Base-by-base conservation (phyloP, 139 green algal genomes). In the Desmodesmus armatus region DNA sequence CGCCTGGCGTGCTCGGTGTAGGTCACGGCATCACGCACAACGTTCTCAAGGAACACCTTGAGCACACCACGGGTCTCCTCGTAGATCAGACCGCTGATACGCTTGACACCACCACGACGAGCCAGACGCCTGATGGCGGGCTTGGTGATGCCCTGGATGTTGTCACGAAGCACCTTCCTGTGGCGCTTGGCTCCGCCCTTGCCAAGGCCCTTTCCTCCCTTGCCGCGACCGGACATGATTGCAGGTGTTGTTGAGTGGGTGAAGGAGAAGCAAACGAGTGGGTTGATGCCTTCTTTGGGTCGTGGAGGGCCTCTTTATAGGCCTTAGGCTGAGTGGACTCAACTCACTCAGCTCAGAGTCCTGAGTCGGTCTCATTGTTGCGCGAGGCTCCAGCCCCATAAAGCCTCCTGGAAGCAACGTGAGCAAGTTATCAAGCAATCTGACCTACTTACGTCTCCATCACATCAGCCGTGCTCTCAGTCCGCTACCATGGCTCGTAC, bases 1-100 rank as follows among this genome's bases (percentile, higher is more conserved):
- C n/a, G n/a, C n/a, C n/a, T n/a, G 75, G 96, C 96, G 94, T 98
- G 96, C 95, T 99, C 96, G 37, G 96, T 98, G 94, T 99, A 99
- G 88, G 96, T 99, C 37, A 99, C 96, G n/a, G 96, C 93, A 85
- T 98, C 96, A 82, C 96, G 91, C 86, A 96, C 94, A 49, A 98
- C 95, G 87, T 96, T 97, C 92, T 98, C 95, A 51, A 98, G 92
- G 92, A 98, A 98, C 71, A 96, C 93, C 93, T 98, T 97, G 71
- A 98, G 93, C 39, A 97, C 94, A 60, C 93, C 93, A 86, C 94
- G 93, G 69, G 94, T 96, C 91, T 98, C 94, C 93, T 98, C 94
- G 74, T 97, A 96, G 89, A 98, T 97, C 25, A 97, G 90, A 83
- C 94, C 94, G 76, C 88, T 94, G 91, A 97, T 96, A 80, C 93